Percentiles rank a stretch among this genome's conserved stretches.
phyloP scores from a whole-genome alignment of 208 protist genomes.

The Leishmania mexicana region DNA sequence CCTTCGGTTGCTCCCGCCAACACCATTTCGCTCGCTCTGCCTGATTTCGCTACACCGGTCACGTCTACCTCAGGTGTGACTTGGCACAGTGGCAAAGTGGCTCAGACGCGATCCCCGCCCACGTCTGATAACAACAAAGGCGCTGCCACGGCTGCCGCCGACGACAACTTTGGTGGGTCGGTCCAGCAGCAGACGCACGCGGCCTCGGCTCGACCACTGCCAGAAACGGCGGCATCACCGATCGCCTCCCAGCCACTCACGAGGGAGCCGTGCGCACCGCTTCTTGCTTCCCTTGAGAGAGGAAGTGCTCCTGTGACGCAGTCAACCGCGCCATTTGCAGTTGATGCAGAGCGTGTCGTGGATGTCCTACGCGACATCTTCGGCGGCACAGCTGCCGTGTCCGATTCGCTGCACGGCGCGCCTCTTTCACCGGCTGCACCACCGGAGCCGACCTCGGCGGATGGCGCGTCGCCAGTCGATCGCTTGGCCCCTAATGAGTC shows the following conservation, averaged over 20 bases:
- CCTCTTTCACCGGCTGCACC: background rate
- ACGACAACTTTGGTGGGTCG: conserved; percentile 26
- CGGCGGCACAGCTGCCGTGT: background rate
- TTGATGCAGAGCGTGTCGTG: conserved; percentile 3
- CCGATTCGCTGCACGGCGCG: background rate
- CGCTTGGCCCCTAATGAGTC: conserved; percentile 2
- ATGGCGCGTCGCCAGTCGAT: background rate
- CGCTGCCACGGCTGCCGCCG: background rate
- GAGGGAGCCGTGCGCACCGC: conserved; percentile 13
- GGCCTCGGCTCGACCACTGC: background rate
- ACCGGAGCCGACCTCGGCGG: background rate
- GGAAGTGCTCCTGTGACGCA: background rate
- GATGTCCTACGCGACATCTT: conserved; percentile 23
- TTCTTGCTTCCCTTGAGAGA: background rate
- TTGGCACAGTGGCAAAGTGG: background rate
- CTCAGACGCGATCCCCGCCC: background rate
- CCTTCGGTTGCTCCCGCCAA: background rate
- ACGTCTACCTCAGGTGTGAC: background rate
- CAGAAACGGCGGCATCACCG: background rate
- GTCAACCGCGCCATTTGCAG: background rate
- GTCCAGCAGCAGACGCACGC: conserved; percentile 8
- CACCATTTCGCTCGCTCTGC: background rate
- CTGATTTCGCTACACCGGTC: background rate
- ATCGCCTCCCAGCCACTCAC: conserved; percentile 10
- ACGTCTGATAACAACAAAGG: background rate